Conservation (phyloP, 306 rosid species). For the Acacia acuminata region DNA sequence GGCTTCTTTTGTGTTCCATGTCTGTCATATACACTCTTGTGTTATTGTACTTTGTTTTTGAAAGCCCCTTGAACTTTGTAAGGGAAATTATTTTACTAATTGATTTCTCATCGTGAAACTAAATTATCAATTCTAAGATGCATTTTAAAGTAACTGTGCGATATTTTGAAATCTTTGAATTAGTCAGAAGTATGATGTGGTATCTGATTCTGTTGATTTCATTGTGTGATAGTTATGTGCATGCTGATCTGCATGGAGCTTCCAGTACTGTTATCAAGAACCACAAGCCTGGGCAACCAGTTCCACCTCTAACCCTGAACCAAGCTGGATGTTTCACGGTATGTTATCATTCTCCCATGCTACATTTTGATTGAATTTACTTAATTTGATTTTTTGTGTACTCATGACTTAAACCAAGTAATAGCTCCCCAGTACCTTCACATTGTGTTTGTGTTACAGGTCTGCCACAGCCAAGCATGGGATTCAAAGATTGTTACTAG, state of each 20-base stretch:
- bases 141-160: not conserved
- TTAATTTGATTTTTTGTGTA: conserved; percentile 26
- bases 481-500: conserved; percentile 98
- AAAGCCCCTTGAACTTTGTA: too few relatives aligned
- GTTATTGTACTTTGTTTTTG: not conserved
- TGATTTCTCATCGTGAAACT: too few relatives aligned
- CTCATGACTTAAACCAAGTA: conserved; percentile 37
- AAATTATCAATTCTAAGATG: not conserved
- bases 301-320: conserved; percentile 89
- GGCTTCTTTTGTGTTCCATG: conserved; percentile 3
- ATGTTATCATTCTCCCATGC: conserved; percentile 37
- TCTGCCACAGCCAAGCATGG: conserved; percentile 99
- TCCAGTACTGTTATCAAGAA: conserved; percentile 91
- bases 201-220: conserved; percentile 42
- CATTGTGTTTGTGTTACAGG: conserved; percentile 53
- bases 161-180: not conserved
- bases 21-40: not conserved
- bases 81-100: too few relatives aligned
- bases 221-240: conserved; percentile 72
- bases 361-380: conserved; percentile 24
- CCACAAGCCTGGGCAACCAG: conserved; percentile 84
- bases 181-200: conserved; percentile 19
- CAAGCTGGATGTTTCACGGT: conserved; percentile 97
- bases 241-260: conserved; percentile 98
- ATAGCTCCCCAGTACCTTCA: conserved; percentile 3